Conservation (phyloP, 139 green algal species). For the Asterochloris sp. region DNA sequence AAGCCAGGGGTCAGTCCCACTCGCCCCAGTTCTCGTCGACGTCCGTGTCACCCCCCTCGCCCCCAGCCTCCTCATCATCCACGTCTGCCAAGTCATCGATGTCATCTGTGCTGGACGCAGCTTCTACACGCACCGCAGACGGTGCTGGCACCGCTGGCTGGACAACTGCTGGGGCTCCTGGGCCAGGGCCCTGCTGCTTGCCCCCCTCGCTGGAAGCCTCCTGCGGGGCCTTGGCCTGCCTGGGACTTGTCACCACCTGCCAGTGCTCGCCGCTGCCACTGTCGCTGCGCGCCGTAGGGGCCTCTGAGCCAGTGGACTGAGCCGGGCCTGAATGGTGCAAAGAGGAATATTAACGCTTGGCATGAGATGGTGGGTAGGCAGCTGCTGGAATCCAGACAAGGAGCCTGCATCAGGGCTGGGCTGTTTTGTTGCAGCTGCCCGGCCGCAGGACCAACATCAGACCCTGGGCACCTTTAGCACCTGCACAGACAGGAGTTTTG, state of each 20-base stretch:
- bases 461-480: no score
- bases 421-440: no score
- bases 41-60: background rate
- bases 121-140: background rate
- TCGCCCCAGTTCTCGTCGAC: conserved; percentile 16
- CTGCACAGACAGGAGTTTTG: no score
- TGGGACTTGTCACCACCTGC: conserved; percentile 24
- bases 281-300: conserved; percentile 12
- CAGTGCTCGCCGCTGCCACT: conserved; percentile 15
- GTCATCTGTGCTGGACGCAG: background rate
- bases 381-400: no score
- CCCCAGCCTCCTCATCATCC: background rate
- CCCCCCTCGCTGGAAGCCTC: background rate
- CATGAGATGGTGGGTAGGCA: no score
- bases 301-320: no score
- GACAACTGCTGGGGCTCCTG: background rate
- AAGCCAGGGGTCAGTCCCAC: conserved; percentile 4
- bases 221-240: background rate
- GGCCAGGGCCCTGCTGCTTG: background rate
- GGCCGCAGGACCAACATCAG: no score
- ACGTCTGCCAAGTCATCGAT: conserved; percentile 14
- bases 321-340: no score
- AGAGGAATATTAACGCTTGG: no score
- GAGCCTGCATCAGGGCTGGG: no score
- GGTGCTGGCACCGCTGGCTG: background rate